phyloP scores from a whole-genome alignment of 108 stramenopile species.

The Cyclotella atomus region DNA sequence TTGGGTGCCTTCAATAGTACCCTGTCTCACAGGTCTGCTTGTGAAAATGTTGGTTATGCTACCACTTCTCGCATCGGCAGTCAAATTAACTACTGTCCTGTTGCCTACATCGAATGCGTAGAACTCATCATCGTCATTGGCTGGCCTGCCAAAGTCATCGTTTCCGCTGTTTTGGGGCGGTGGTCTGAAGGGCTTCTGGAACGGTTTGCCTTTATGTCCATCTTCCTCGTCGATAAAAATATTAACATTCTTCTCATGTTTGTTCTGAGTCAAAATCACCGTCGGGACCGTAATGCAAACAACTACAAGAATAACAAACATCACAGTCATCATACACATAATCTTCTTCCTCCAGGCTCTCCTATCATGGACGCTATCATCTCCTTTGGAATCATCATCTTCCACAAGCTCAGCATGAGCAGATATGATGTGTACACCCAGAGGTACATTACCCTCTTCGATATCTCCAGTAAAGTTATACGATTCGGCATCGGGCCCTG shows the following conservation, averaged over 20 bases:
- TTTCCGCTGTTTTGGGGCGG: neutral
- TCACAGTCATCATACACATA: neutral
- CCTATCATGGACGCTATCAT: slow-evolving; percentile 6
- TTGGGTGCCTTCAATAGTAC: neutral
- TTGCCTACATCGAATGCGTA: neutral
- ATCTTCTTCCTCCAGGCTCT: neutral
- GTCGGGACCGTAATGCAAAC: slow-evolving; percentile 1
- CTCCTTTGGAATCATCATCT: neutral
- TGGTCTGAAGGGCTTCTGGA: neutral
- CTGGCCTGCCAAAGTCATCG: no score
- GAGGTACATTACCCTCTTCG: slow-evolving; percentile 17
- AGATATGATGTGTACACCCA: slow-evolving; percentile 23
- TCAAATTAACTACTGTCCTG: neutral
- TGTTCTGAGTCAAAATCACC: neutral
- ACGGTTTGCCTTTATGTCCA: neutral
- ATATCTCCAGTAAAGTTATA: slow-evolving; percentile 13
- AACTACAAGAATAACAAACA: slow-evolving; percentile 1
- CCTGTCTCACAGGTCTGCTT: neutral
- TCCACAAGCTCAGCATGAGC: slow-evolving; percentile 22
- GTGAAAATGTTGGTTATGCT: neutral
- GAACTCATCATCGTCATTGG: neutral
- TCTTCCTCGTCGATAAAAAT: neutral
- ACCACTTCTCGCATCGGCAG: neutral
- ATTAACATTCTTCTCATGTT: neutral
- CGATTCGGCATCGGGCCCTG: slow-evolving; percentile 11